Evolutionary conservation across 345 rosid genomes (phyloP).

Genomic region (Xanthoceras sorbifolium): DNA sequence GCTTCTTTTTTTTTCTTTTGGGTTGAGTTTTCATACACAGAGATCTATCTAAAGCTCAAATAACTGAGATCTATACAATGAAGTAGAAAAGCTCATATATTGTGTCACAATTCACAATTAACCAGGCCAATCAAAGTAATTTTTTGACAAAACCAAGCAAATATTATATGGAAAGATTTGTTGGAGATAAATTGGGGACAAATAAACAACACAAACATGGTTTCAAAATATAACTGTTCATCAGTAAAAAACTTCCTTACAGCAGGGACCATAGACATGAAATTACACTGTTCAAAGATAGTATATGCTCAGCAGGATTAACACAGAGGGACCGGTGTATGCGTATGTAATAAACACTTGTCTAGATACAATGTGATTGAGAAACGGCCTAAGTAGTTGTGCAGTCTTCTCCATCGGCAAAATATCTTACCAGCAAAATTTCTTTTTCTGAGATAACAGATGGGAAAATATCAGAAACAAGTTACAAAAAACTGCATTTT

Average conservation of each 20-base stretch:
- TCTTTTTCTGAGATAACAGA: constrained; percentile 54
- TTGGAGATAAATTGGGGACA: not conserved
- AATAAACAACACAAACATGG: constrained; percentile 8
- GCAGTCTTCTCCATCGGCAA: constrained; percentile 13
- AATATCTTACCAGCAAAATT: constrained; percentile 57
- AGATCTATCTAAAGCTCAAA: too few relatives aligned
- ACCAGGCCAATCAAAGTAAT: too few relatives aligned
- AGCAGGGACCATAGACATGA: not conserved
- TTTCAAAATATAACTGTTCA: not conserved
- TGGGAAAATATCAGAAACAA: constrained; percentile 14
- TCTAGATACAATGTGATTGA: not conserved
- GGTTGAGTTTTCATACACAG: too few relatives aligned
- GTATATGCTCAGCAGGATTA: constrained; percentile 17
- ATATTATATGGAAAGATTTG: constrained; percentile 3
- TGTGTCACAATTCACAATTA: too few relatives aligned
- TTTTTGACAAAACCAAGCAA: too few relatives aligned
- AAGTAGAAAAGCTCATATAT: too few relatives aligned
- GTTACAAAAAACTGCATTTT: not conserved
- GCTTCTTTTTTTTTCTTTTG: too few relatives aligned
- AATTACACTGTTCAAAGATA: constrained; percentile 12
- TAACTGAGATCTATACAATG: too few relatives aligned
- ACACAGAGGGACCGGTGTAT: not conserved
- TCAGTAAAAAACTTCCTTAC: constrained; percentile 3
- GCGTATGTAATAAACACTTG: constrained; percentile 10
- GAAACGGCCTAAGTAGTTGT: constrained; percentile 1